These are phyloP conservation scores for Candida wancherniae DNA, from an alignment of 805 yeast genomes.

Conservation along the genomic window DNA sequence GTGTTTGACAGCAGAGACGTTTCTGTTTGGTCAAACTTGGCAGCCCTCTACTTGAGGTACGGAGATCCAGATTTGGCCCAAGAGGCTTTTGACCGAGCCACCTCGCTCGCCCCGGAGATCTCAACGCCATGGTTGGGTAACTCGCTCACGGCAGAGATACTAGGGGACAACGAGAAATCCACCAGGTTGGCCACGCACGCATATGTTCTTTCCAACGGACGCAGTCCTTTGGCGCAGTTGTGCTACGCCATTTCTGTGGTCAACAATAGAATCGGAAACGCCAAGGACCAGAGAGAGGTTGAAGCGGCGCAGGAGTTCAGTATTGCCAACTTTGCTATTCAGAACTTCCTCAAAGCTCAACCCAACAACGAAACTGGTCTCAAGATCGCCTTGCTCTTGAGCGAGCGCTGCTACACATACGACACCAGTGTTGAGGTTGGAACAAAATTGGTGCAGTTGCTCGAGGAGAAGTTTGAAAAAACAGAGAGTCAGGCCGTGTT, in stretches of 20 bases:
- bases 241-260: slow-evolving; percentile 63
- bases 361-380: slow-evolving; percentile 59
- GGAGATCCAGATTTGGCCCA: slow-evolving; percentile 71
- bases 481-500: slow-evolving; percentile 46
- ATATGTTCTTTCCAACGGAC: slow-evolving; percentile 69
- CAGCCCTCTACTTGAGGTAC: slow-evolving; percentile 63
- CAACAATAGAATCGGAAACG: slow-evolving; percentile 38
- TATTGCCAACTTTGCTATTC: slow-evolving; percentile 63
- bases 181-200: slow-evolving; percentile 69
- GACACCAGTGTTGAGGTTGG: slow-evolving; percentile 49
- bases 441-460: slow-evolving; percentile 37
- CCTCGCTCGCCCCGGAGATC: slow-evolving; percentile 74
- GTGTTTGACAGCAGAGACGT: slow-evolving; percentile 65
- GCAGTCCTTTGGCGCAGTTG: slow-evolving; percentile 62
- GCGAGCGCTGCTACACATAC: slow-evolving; percentile 70
- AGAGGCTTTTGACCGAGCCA: slow-evolving; percentile 68
- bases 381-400: slow-evolving; percentile 47
- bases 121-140: slow-evolving; percentile 81
- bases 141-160: slow-evolving; percentile 57
- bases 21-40: slow-evolving; percentile 75
- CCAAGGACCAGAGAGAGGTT: slow-evolving; percentile 49
- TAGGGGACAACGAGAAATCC: slow-evolving; percentile 50
- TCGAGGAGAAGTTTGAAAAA: slow-evolving; percentile 55
- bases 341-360: slow-evolving; percentile 54
- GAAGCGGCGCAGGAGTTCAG: slow-evolving; percentile 61